A percentile compares a stretch with the other conserved stretches of the same genome.
Evolutionary conservation across 1,284 basidiomycete species (phyloP).

Genomic region (Ustilago xerochloae): DNA sequence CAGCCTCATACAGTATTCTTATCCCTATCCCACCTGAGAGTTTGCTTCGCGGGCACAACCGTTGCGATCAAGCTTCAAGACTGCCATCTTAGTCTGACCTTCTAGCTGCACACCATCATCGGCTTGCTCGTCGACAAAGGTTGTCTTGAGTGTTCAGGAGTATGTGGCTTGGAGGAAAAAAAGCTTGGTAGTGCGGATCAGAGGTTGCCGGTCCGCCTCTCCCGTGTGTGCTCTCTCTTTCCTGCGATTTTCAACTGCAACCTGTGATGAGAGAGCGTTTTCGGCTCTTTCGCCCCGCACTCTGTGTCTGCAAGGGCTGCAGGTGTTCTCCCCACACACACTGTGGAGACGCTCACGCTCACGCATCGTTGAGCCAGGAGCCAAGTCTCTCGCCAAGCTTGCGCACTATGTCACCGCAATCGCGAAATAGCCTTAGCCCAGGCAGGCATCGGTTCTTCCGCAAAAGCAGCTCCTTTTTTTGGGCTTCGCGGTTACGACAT

Average conservation of each 20-base stretch:
- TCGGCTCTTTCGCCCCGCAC: constrained; percentile 10
- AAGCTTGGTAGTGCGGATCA: not conserved
- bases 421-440: not conserved
- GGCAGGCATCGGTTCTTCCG: constrained; percentile 1
- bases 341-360: not conserved
- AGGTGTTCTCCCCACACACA: not conserved
- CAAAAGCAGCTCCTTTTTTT: not conserved
- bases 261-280: not conserved
- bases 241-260: not conserved
- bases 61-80: not conserved
- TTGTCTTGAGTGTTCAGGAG: too few species aligned
- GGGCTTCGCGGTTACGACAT: constrained; percentile 3
- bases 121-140: too few species aligned
- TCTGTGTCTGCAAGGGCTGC: not conserved
- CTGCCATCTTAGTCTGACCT: too few species aligned
- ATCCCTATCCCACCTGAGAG: not conserved
- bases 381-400: not conserved
- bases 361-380: not conserved
- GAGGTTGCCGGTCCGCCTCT: constrained; percentile 7
- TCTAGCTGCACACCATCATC: too few species aligned
- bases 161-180: not conserved
- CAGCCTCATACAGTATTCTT: constrained; percentile 20
- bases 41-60: too few species aligned
- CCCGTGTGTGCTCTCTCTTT: not conserved
- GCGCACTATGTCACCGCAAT: not conserved